Conservation (phyloP, 805 yeast species). For the Ogataea populi-albae region DNA sequence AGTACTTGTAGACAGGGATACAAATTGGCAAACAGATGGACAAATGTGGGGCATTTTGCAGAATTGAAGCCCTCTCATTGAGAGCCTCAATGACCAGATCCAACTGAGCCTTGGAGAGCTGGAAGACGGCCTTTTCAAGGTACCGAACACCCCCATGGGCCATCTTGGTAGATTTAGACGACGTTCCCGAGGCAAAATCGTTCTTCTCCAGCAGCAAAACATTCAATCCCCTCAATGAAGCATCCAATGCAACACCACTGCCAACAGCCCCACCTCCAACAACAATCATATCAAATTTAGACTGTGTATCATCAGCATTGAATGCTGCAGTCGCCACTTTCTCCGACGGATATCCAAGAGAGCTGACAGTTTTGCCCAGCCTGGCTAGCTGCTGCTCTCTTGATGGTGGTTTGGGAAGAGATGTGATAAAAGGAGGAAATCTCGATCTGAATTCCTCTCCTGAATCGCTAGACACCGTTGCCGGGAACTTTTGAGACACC, state of each 20-base stretch:
- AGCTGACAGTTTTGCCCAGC: slow-evolving; percentile 31
- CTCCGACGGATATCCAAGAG: slow-evolving; percentile 6
- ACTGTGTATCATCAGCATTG: slow-evolving; percentile 33
- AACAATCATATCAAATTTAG: slow-evolving; percentile 73
- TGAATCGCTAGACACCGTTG: slow-evolving; percentile 13
- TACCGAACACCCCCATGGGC: slow-evolving; percentile 98
- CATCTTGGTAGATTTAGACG: slow-evolving; percentile 91
- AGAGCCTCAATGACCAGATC: slow-evolving; percentile 87
- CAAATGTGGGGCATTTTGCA: slow-evolving; percentile 90
- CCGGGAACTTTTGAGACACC: slow-evolving; percentile 8
- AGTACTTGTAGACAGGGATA: slow-evolving; percentile 94
- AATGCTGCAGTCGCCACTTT: slow-evolving; percentile 6
- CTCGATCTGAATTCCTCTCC: slow-evolving; percentile 10
- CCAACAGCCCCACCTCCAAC: slow-evolving; percentile 98
- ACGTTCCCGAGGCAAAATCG: slow-evolving; percentile 91
- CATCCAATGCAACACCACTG: slow-evolving; percentile 89
- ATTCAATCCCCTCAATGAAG: slow-evolving; percentile 83
- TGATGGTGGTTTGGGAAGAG: slow-evolving; percentile 50
- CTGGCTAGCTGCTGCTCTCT: slow-evolving; percentile 51
- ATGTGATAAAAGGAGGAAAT: slow-evolving; percentile 42
- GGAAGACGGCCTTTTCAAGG: slow-evolving; percentile 91
- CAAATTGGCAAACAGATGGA: slow-evolving; percentile 83
- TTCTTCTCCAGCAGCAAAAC: slow-evolving; percentile 83
- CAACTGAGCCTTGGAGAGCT: slow-evolving; percentile 84
- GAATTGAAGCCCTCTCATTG: slow-evolving; percentile 80